Evolutionary conservation across 2,329 filamentous ascomycete genomes (phyloP).

Genomic region (Hypoxylon sp.): DNA sequence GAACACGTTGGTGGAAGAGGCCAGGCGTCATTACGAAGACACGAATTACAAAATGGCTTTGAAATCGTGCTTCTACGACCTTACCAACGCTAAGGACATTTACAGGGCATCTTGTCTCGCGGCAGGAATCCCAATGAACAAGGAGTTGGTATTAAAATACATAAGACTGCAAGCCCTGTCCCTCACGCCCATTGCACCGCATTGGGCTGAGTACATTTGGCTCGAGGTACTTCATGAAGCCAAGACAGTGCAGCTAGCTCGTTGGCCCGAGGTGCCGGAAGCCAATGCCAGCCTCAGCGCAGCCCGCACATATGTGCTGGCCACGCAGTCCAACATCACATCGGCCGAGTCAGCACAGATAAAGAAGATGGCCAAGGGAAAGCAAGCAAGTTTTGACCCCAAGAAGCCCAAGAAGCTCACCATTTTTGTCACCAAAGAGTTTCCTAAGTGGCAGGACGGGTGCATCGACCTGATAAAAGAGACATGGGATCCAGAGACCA

Average conservation of each 20-base stretch:
- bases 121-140: conserved; percentile 88
- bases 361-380: conserved; percentile 95
- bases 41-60: conserved; percentile 90
- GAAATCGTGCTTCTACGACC: conserved; percentile 89
- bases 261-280: conserved; percentile 78
- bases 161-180: conserved; percentile 89
- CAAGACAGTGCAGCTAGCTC: conserved; percentile 82
- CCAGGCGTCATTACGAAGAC: conserved; percentile 81
- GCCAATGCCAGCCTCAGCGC: conserved; percentile 79
- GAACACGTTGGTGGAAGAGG: conserved; percentile 84
- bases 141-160: conserved; percentile 82
- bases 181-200: conserved; percentile 86
- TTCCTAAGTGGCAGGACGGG: conserved; percentile 92
- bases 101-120: conserved; percentile 87
- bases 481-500: conserved; percentile 58
- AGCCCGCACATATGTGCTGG: conserved; percentile 83
- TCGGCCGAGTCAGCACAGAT: conserved; percentile 85
- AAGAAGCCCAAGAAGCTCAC: conserved; percentile 93
- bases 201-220: conserved; percentile 97
- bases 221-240: conserved; percentile 87
- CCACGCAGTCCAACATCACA: conserved; percentile 83
- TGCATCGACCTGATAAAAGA: conserved; percentile 87
- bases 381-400: conserved; percentile 86
- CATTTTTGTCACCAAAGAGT: conserved; percentile 84
- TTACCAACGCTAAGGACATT: conserved; percentile 88